Base-by-base conservation (phyloP, 1,139 yeast species). In the Protomyces arabidopsidicola region DNA sequence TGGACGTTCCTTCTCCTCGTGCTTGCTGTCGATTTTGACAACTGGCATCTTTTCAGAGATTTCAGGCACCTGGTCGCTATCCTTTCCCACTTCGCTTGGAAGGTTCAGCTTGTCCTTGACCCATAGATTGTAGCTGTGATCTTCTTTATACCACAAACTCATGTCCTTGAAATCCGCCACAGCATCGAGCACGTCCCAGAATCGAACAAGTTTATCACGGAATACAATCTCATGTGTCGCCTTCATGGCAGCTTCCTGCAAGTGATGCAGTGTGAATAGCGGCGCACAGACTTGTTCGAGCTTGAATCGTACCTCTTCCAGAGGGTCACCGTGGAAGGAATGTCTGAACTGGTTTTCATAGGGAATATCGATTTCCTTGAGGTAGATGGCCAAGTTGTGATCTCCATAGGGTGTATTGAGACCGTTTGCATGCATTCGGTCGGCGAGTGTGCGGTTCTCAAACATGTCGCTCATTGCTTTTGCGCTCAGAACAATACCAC, bases 371-470 rank as follows among this genome's bases (percentile, higher is more conserved):
- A 67, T 54, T 14, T 65, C 70, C 68, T 68, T 53, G 39, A 72
- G 53, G 52, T 66, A 65, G 50, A 53, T 55, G 22, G 76, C 76
- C 1, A 76, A 71, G 72, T 76, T 71, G 58, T 69, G 71, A 67
- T 76, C 79, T 2, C 78, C 79, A 62, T 76, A 73, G 66, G 75
- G 73, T 45, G 69, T 71, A n/a, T 65, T 58, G 34, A 69, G 67
- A 1, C 75, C 69, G 16, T 65, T 61, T 20, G 68, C 64, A 39
- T 74, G 75, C 16, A 67, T 65, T 34, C 66, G 56, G 51, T 70
- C 67, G 36, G 73, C 71, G 14, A 16, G 48, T 18, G 20, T 18
- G 12, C 65, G 56, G 34, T 58, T 53, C 34, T 71, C 72, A 55
- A 72, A 71, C 12, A 72, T 71, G 52, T 66, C 66, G 38, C 70